Evolutionary conservation across 306 rosid species (phyloP), one percentile per base, ranked within the genome.

Genomic region (Vigna hirtella): DNA sequence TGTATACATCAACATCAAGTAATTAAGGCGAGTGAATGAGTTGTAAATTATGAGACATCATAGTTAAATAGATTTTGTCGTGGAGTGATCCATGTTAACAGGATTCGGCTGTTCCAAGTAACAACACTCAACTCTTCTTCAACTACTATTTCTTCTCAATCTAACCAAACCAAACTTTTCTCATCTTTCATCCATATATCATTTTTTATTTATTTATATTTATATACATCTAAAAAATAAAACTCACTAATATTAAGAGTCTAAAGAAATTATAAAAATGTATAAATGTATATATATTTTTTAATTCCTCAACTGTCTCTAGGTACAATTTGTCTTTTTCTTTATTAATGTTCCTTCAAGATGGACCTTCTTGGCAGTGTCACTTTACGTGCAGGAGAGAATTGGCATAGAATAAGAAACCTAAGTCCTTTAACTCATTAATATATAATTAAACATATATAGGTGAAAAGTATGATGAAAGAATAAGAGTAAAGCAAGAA

Each of bases 371-470:
- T 4, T 70, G 83, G 81, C 73, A 73, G 70, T 67, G 74, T 82
- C 59, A 49, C 83, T 83, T 82, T 90, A 88, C 87, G 87, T 85
- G 86, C 71, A 42, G 34, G 70, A 73, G 48, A 51, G 84, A 64
- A 70, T 66, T 56, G 69, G 55, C 58, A 53, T 45, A 51, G 77
- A 77, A 82, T 78, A 82, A 76, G 78, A 76, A 70, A 76, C 81
- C 78, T 16, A 28, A 70, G 78, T 76, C 85, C 40, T 62, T 45
- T 47, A 32, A 82, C 18, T 63, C 59, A 76, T 52, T 36, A n/a
- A 38, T 30, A 30, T 4, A 30, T 30, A 30, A 30, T 30, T 30
- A 30, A 30, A 30, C 34, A 30, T 30, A 30, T 30, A 30, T 30
- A 3, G 34, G 4, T 30, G 34, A 30, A 30, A 30, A 30, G 34